Evolutionary conservation across 2,329 filamentous ascomycete genomes (phyloP), one percentile per base, ranked within the genome.

Genomic region (Microdochium bolleyi): DNA sequence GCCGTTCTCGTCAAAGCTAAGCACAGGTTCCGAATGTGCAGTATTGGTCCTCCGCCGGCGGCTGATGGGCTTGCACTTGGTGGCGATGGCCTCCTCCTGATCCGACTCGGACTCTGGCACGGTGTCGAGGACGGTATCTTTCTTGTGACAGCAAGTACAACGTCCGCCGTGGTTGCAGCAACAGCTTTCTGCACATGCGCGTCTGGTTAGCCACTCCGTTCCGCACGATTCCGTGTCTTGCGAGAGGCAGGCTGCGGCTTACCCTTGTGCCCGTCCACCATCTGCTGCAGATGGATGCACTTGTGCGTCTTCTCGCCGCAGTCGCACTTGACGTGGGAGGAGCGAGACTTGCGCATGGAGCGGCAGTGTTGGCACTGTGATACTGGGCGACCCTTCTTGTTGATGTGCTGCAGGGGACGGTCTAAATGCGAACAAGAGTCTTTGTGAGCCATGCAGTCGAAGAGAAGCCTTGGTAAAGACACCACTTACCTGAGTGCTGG

Each of bases 281-380:
- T 74, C 51, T 76, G 75, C 61, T 82, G 77, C 64, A 84, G 61
- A 67, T 85, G 80, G 55, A 78, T 71, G 68, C 83, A 85, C 67
- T 82, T 82, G 75, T 87, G 87, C 57, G 85, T 84, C 79, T 95
- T 96, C 72, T 95, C 89, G 68, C 90, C 92, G 72, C 94, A 99
- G 72, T 97, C 92, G 74, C 94, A 99, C 72, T 94, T 95, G 66
- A 94, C 83, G 72, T 97, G 94, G 59, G 92, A 89, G 54, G 92
- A 87, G 64, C 94, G 89, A 71, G 90, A 92, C 80, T 97, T 97
- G 75, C 94, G 92, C 79, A 95, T 87, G 61, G 88, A 84, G 70
- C 94, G 92, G 75, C 94, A 99, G 75, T 99, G 94, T 61, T 90
- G 83, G 74, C 94, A 99, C 85, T 99, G 94, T 63, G 94, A 96